Percentiles rank a stretch among this genome's conserved stretches.
These are phyloP conservation scores for Seiridium cupressi DNA, from an alignment of 2,329 filamentous ascomycete genomes.

Conservation along the genomic window DNA sequence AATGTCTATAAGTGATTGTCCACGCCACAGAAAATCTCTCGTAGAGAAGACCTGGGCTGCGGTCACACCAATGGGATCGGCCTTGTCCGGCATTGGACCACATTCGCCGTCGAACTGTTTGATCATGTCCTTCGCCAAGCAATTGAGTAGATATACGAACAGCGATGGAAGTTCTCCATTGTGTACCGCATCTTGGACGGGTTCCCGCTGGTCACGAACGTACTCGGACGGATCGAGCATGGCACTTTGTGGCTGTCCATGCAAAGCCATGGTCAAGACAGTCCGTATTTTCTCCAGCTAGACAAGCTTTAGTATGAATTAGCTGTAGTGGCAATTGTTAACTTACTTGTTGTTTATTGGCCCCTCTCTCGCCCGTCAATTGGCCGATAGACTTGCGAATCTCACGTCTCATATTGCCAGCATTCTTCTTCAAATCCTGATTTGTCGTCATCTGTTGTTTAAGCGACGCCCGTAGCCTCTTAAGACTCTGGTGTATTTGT, in stretches of 20 bases:
- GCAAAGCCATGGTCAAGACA: conserved; percentile 53
- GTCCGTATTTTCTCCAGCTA: conserved; percentile 47
- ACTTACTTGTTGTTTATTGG: conserved; percentile 57
- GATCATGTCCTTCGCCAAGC: conserved; percentile 71
- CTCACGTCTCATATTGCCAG: conserved; percentile 70
- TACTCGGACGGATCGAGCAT: conserved; percentile 55
- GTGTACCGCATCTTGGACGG: conserved; percentile 46
- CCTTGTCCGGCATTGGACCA: conserved; percentile 60
- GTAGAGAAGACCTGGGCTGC: conserved; percentile 73
- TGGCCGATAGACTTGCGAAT: conserved; percentile 74
- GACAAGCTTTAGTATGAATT: not conserved
- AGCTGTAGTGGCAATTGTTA: conserved; percentile 11
- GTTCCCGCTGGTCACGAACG: conserved; percentile 43
- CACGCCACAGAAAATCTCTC: conserved; percentile 65
- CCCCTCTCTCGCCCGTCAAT: conserved; percentile 62
- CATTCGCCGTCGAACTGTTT: conserved; percentile 69
- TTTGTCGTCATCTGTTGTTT: conserved; percentile 54
- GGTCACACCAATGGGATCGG: conserved; percentile 78
- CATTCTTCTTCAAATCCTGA: conserved; percentile 57
- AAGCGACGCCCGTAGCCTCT: conserved; percentile 48
- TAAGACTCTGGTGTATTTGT: conserved; percentile 68
- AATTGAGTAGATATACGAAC: conserved; percentile 74
- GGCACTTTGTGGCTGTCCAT: conserved; percentile 48
- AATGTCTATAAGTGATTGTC: conserved; percentile 72
- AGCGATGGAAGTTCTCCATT: conserved; percentile 61